Base-by-base conservation (phyloP, 306 rosid genomes). In the Prunus salicina region DNA sequence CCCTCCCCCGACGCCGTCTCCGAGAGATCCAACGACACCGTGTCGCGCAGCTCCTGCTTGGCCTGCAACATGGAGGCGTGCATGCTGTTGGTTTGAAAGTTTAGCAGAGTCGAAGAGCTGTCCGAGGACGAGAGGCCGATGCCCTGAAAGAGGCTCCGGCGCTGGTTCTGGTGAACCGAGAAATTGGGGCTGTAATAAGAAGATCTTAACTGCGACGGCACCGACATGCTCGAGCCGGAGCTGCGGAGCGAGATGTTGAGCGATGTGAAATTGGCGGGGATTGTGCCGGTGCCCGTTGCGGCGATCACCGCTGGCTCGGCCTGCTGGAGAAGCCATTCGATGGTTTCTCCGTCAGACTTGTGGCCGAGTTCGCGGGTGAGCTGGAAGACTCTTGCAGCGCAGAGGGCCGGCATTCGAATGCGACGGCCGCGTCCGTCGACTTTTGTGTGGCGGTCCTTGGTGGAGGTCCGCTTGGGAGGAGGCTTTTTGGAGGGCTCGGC, bases 401-500 rank as follows among this genome's bases (percentile, higher is more conserved):
- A 93, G 9, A 93, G 87, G 0, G 98, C 97, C 0, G 97, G 98
- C 98, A 93, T 91, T 45, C 98, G 82, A 46, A 93, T 91, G 30
- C 98, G 96, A 52, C 98, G 97, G 53, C 98, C 97, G 3, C 96
- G 89, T 43, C 96, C 96, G 18, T 91, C 96, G 10, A 91, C 96
- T 50, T 91, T 91, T 5, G 97, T 93, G 84, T 93, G 98, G 13
- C 98, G 97, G 84, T 93, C 98, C 55, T 91, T 93, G 6, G 97
- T 91, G 16, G 96, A 91, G 15, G 96, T 86, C 71, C 98, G 13
- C 47, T 93, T 93, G 0, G 98, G 93, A 0, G 96, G 86, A 0
- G 92, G 86, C 52, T 93, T 93, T 73, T 91, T 91, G 27, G 91
- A 88, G 5, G 87, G 57, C 27, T 90, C 93, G 3, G 84, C 56